Conservation (phyloP, 2,329 filamentous ascomycete genomes). For the Colletotrichum abscissum region DNA sequence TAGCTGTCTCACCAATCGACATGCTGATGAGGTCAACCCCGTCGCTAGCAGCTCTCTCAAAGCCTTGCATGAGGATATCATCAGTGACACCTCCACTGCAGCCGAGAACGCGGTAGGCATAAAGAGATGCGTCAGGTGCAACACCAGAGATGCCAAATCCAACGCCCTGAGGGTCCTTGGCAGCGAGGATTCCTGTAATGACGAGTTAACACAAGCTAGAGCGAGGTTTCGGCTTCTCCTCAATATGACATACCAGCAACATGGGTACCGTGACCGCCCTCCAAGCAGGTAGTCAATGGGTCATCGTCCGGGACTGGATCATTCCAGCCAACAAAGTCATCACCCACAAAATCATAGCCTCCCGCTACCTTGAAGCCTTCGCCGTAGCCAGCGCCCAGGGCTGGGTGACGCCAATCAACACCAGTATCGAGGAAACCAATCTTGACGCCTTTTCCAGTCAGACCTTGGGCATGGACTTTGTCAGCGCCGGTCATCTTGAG, state of each 20-base stretch:
- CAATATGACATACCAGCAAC: constrained; percentile 49
- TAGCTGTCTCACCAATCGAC: constrained; percentile 22
- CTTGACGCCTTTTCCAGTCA: constrained; percentile 50
- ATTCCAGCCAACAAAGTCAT: constrained; percentile 44
- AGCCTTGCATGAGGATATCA: constrained; percentile 26
- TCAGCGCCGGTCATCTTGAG: constrained; percentile 48
- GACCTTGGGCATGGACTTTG: constrained; percentile 48
- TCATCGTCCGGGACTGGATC: constrained; percentile 26
- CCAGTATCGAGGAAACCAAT: constrained; percentile 54
- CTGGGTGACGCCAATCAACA: constrained; percentile 50
- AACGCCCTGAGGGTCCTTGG: constrained; percentile 12
- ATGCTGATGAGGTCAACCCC: constrained; percentile 28
- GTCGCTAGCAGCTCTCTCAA: constrained; percentile 21
- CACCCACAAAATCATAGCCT: constrained; percentile 42
- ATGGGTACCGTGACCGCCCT: constrained; percentile 56
- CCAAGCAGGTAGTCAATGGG: constrained; percentile 21
- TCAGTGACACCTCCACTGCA: constrained; percentile 20
- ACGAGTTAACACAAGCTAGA: neutral
- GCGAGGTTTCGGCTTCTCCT: neutral
- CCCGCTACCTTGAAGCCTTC: constrained; percentile 37
- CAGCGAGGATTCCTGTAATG: constrained; percentile 11
- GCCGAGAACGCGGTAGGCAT: constrained; percentile 37
- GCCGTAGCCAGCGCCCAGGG: constrained; percentile 30
- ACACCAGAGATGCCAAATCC: constrained; percentile 39
- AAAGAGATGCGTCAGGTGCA: constrained; percentile 43